Evolutionary conservation across 2,329 filamentous ascomycete genomes (phyloP), one percentile per base, ranked within the genome.

Genomic region (Sordariomycetes sp.): DNA sequence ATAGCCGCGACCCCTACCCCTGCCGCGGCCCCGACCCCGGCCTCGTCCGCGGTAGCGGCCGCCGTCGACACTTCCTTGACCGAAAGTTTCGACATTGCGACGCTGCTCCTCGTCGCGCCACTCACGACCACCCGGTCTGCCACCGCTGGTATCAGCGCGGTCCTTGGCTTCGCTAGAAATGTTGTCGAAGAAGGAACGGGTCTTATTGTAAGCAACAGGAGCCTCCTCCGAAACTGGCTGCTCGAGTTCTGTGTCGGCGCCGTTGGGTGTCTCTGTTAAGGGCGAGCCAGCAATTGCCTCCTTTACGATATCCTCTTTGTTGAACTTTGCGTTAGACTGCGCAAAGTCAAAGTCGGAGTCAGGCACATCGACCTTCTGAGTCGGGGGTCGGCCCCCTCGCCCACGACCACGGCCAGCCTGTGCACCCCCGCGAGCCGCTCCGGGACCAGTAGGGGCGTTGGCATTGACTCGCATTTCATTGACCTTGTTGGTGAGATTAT

Each of bases 41-140:
- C 84, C 84, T 28, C 86, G 75, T 20, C 86, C 85, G 33, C 87
- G 80, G 58, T 79, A 92, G 55, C 77, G 83, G 12, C 78, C 74
- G 33, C 77, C 81, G 47, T 98, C 92, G 16, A 98, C 88, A 46
- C 87, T 95, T 34, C 88, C 88, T 57, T 96, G 88, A 8, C 92
- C 92, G 46, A 98, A 98, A 0, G 92, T 98, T 63, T 98, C 92
- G 52, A 98, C 84, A 55, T 96, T 96, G 64, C 86, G 87, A 57
- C 82, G 86, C 55, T 94, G 85, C 56, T 96, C 92, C 57, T 96
- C 87, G 25, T 79, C 82, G 35, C 92, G 79, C 78, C 92, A 93
- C 55, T 94, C 86, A 31, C 84, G 78, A 21, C 86, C 87, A 37
- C 82, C 81, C n/a, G 77, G 69, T 54, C 78, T 76, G 42, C 76